These are phyloP conservation scores for Leishmania major DNA, from an alignment of 208 protist genomes.

Conservation along the genomic window DNA sequence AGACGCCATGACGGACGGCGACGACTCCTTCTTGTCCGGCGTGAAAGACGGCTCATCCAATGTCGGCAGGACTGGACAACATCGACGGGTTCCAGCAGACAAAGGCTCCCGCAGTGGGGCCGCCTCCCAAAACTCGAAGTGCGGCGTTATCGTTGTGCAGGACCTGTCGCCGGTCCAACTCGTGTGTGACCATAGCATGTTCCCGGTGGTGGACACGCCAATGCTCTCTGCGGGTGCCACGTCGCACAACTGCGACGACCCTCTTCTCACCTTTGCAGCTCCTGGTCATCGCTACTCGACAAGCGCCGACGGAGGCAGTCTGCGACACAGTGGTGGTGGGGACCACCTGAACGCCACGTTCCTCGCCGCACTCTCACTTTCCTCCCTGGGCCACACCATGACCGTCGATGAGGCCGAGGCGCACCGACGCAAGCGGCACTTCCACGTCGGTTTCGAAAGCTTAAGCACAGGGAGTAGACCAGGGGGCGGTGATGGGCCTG, in stretches of 20 bases:
- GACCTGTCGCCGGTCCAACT: neutral
- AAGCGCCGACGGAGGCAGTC: neutral
- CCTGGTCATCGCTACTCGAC: neutral
- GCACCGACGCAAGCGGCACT: slow-evolving; percentile 8
- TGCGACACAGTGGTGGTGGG: neutral
- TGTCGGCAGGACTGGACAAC: neutral
- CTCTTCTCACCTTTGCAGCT: neutral
- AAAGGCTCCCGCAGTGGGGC: neutral
- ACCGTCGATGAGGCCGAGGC: slow-evolving; percentile 9
- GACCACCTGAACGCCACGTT: neutral
- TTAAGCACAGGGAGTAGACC: neutral
- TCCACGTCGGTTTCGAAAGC: neutral
- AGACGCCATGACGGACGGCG: neutral
- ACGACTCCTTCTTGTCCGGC: neutral
- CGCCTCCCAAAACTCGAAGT: neutral
- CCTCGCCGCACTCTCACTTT: slow-evolving; percentile 1
- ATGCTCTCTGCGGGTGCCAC: neutral
- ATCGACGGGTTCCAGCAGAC: neutral
- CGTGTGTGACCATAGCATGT: neutral
- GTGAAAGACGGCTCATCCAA: neutral
- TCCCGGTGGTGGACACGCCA: neutral
- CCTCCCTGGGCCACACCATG: slow-evolving; percentile 22
- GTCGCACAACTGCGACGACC: neutral
- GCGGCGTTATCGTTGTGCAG: neutral
- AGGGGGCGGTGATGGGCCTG: neutral